Percentiles rank a stretch among this genome's conserved stretches.
Evolutionary conservation across 2,329 filamentous ascomycete genomes (phyloP).

Genomic region (Purpureocillium lavendulum): DNA sequence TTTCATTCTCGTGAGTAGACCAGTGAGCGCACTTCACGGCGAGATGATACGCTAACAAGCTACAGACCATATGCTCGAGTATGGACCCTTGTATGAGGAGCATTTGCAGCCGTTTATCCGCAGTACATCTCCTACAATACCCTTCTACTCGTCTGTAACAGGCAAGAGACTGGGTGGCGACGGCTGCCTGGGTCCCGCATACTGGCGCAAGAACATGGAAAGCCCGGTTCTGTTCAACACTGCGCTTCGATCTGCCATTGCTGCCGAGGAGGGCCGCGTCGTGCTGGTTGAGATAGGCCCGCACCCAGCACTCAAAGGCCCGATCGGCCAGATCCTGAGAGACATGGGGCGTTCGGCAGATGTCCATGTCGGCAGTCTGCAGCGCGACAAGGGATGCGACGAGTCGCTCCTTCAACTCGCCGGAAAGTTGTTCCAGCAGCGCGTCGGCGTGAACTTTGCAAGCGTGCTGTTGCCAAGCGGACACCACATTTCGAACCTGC

Average conservation of each 20-base stretch:
- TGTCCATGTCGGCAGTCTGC: conserved; percentile 9
- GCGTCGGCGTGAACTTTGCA: conserved; percentile 10
- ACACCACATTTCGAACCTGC: conserved; percentile 17
- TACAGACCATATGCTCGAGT: conserved; percentile 6
- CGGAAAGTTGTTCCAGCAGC: conserved; percentile 7
- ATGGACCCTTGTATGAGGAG: conserved; percentile 3
- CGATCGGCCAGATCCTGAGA: conserved; percentile 9
- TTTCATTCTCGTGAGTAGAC: conserved; percentile 29
- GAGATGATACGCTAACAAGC: too few relatives aligned
- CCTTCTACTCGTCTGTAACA: conserved; percentile 21
- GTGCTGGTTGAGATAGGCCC: conserved; percentile 15
- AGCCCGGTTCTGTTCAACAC: conserved; percentile 17
- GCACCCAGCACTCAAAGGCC: conserved; percentile 10
- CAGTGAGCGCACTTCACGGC: too few relatives aligned
- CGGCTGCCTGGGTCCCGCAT: conserved; percentile 8
- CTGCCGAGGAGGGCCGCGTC: neutral
- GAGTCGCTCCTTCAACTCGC: conserved; percentile 16
- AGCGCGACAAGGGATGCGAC: conserved; percentile 7
- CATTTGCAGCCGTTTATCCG: conserved; percentile 1
- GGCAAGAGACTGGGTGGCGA: conserved; percentile 13
- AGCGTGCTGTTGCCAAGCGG: conserved; percentile 3
- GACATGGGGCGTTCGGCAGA: neutral
- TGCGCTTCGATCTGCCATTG: conserved; percentile 6
- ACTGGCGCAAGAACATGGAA: conserved; percentile 22
- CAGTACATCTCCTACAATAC: neutral